phyloP scores from a whole-genome alignment of 2,329 filamentous ascomycete genomes.

The Pseudogymnoascus sp. region DNA sequence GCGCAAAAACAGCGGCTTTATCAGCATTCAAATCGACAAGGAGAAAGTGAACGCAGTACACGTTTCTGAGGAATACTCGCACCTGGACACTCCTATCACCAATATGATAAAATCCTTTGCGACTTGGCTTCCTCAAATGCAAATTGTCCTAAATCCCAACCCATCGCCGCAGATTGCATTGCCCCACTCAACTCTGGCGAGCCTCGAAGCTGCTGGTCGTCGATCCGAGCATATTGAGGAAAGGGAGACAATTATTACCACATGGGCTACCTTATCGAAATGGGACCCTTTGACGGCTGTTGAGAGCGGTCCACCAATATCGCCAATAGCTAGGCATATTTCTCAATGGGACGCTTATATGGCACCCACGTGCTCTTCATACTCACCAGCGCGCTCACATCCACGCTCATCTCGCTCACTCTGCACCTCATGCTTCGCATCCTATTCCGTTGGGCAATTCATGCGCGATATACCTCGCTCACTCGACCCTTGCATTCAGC shows the following conservation, averaged over 20 bases:
- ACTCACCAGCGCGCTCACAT: background rate
- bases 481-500: slow-evolving; percentile 43
- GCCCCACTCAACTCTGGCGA: slow-evolving; percentile 12
- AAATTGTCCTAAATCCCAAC: slow-evolving; percentile 44
- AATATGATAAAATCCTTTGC: slow-evolving; percentile 36
- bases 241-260: slow-evolving; percentile 5
- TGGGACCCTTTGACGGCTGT: background rate
- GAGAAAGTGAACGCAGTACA: slow-evolving; percentile 24
- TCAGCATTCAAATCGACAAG: slow-evolving; percentile 29
- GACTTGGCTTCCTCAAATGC: slow-evolving; percentile 42
- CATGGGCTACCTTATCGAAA: background rate
- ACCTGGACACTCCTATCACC: slow-evolving; percentile 30
- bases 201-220: background rate
- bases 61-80: background rate
- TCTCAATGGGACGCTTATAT: slow-evolving; percentile 5
- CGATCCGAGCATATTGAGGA: slow-evolving; percentile 1
- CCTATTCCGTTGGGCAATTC: slow-evolving; percentile 27
- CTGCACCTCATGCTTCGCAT: slow-evolving; percentile 16
- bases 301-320: background rate
- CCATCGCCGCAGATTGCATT: slow-evolving; percentile 44
- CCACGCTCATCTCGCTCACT: background rate
- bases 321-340: background rate
- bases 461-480: slow-evolving; percentile 23
- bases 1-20: slow-evolving; percentile 23
- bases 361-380: background rate